phyloP scores from a whole-genome alignment of 768 basidiomycete genomes.

The Fomitopsis serialis region DNA sequence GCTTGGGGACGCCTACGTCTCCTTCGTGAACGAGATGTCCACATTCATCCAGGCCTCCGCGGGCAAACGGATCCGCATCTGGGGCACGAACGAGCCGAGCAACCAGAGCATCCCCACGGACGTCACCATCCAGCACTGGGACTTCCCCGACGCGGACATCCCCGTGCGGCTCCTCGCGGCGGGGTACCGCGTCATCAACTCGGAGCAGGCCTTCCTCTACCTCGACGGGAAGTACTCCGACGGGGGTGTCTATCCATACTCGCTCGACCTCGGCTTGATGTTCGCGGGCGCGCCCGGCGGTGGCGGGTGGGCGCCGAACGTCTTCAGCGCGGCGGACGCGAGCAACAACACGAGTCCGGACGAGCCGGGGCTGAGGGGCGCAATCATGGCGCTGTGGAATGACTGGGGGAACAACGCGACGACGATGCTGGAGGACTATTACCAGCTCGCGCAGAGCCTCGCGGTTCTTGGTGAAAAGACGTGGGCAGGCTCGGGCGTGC shows the following conservation, averaged over 20 bases:
- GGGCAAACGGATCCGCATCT: slow-evolving; percentile 36
- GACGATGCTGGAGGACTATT: slow-evolving; percentile 38
- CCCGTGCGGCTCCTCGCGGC: slow-evolving; percentile 18
- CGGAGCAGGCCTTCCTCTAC: slow-evolving; percentile 18
- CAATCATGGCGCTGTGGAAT: slow-evolving; percentile 25
- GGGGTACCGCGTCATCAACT: slow-evolving; percentile 25
- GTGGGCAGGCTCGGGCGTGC: slow-evolving; percentile 36
- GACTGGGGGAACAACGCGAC: slow-evolving; percentile 44
- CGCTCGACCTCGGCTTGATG: slow-evolving; percentile 25
- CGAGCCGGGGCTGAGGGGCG: slow-evolving; percentile 17
- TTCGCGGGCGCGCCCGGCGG: slow-evolving; percentile 23
- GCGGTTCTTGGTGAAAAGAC: slow-evolving; percentile 38
- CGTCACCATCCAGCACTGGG: slow-evolving; percentile 44
- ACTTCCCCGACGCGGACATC: slow-evolving; percentile 19
- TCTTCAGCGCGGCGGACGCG: slow-evolving; percentile 19
- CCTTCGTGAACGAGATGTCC: slow-evolving; percentile 40
- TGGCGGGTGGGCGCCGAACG: slow-evolving; percentile 20
- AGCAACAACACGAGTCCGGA: slow-evolving; percentile 20
- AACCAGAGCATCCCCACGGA: slow-evolving; percentile 29
- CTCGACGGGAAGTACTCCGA: slow-evolving; percentile 21
- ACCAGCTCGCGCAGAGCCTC: slow-evolving; percentile 35
- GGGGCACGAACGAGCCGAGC: slow-evolving; percentile 41
- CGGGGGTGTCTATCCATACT: slow-evolving; percentile 27
- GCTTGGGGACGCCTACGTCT: slow-evolving; percentile 37
- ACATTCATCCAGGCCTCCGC: slow-evolving; percentile 24